Evolutionary conservation across 306 rosid species (phyloP), one percentile per base, ranked within the genome.

Genomic region (Quercus engelmannii): DNA sequence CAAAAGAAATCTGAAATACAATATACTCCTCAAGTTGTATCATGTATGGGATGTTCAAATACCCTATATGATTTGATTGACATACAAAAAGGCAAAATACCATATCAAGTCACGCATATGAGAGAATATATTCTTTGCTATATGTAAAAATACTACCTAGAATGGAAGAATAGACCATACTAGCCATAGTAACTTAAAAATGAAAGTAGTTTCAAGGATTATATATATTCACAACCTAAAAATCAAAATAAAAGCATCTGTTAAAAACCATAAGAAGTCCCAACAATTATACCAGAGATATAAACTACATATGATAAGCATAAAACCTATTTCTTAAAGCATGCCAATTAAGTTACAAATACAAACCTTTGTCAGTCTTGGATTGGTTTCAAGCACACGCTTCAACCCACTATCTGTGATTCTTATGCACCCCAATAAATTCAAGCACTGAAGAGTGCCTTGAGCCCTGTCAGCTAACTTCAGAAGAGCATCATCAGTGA

Each of bases 391-490:
- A 61, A 92, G 83, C 62, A 90, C 89, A 21, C 69, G 41, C 63
- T 76, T 85, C 74, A 92, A 76, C 55, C 93, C 93, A 73, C 21
- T 41, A 68, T 91, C 91, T n/a, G 89, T 89, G 43, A 92, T 89
- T 68, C 64, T 61, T 13, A 49, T 6, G 71, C 96, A 91, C 52
- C 76, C 76, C 52, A 86, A 81, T 30, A 92, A 84, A 83, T 67
- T 87, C 83, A 92, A 77, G 86, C 78, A 75, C 75, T 89, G 89
- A 61, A 92, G 86, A 59, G 75, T 58, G 25, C 96, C 92, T 78
- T 86, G 87, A 85, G 97, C 93, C 83, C 89, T 86, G 77, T 63
- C 81, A 55, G 92, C 88, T 81, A 92, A 84, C 54, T 84, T 81
- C 6, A 88, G 46, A 64, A 92, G 92, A 77, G 55, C 25, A 23